phyloP scores from a whole-genome alignment of 1,139 yeast genomes.

The Suhomyces terraborum region DNA sequence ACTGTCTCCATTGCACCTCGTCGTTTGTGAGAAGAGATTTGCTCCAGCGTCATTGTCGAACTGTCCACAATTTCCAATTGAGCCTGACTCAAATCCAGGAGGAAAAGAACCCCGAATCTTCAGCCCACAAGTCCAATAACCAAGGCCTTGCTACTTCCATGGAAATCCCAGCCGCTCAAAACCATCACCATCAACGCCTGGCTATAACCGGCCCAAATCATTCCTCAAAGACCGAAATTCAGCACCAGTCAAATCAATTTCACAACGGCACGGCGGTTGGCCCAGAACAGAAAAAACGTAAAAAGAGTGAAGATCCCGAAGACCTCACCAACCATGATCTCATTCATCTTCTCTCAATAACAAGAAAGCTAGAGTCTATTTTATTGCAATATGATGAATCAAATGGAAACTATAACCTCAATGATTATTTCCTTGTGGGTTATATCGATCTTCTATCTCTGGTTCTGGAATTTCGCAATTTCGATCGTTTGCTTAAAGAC shows the following conservation, averaged over 20 bases:
- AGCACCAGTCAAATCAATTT: neutral
- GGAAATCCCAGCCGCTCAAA: too few relatives aligned
- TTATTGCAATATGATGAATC: slow-evolving; percentile 23
- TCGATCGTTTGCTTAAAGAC: slow-evolving; percentile 29
- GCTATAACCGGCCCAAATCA: neutral
- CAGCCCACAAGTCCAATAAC: too few relatives aligned
- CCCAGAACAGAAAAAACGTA: slow-evolving; percentile 10
- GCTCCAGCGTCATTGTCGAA: slow-evolving; percentile 73
- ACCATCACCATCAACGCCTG: neutral
- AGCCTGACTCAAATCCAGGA: slow-evolving; percentile 14
- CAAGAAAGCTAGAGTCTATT: slow-evolving; percentile 32
- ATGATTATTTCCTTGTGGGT: slow-evolving; percentile 39
- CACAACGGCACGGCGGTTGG: neutral
- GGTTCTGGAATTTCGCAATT: slow-evolving; percentile 20
- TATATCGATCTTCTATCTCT: slow-evolving; percentile 27
- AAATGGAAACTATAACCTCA: slow-evolving; percentile 19
- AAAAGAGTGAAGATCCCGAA: slow-evolving; percentile 13
- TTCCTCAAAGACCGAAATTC: neutral
- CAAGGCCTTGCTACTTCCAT: too few relatives aligned
- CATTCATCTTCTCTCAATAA: slow-evolving; percentile 37
- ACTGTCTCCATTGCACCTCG: slow-evolving; percentile 68
- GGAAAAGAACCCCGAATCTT: neutral
- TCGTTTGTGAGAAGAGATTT: slow-evolving; percentile 78
- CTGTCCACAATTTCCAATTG: slow-evolving; percentile 58
- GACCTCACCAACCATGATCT: slow-evolving; percentile 25